Conservation (phyloP, 108 stramenopile species). For the Cyclotella kingstonii region DNA sequence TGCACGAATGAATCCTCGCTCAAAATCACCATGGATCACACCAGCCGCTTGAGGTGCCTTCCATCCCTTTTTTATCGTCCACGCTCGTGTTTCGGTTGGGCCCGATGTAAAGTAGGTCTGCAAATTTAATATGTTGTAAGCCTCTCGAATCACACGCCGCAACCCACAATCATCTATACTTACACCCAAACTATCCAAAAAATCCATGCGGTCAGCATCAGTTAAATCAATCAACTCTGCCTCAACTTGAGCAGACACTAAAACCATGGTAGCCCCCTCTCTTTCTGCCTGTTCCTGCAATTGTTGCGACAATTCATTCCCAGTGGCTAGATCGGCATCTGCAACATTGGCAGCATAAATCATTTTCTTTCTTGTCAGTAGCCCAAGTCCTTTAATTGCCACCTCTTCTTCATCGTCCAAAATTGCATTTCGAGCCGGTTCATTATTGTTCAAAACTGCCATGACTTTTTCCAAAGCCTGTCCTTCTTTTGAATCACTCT, state of each 20-base stretch:
- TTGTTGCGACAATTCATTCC: constrained; percentile 86
- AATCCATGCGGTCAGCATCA: constrained; percentile 78
- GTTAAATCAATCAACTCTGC: constrained; percentile 90
- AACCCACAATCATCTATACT: constrained; percentile 87
- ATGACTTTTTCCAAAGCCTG: constrained; percentile 84
- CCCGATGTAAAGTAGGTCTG: constrained; percentile 97
- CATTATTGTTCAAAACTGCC: constrained; percentile 63
- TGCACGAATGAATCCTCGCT: constrained; percentile 97
- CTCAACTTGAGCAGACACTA: constrained; percentile 97
- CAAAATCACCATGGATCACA: constrained; percentile 98
- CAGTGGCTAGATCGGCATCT: constrained; percentile 88
- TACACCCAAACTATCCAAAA: constrained; percentile 88
- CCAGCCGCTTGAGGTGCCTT: constrained; percentile 96
- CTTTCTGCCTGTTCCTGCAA: constrained; percentile 70
- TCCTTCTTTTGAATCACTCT: constrained; percentile 65
- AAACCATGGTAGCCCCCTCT: constrained; percentile 87
- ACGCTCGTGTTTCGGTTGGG: constrained; percentile 94
- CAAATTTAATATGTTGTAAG: constrained; percentile 87
- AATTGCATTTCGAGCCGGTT: constrained; percentile 83
- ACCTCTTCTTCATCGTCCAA: constrained; percentile 81
- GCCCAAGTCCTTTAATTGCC: constrained; percentile 76
- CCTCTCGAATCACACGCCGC: constrained; percentile 82
- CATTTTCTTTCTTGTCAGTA: constrained; percentile 91
- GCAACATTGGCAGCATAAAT: constrained; percentile 99
- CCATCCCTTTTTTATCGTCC: constrained; percentile 95